Base-by-base conservation (phyloP, 306 rosid genomes). In the Hylodesmum podocarpum region DNA sequence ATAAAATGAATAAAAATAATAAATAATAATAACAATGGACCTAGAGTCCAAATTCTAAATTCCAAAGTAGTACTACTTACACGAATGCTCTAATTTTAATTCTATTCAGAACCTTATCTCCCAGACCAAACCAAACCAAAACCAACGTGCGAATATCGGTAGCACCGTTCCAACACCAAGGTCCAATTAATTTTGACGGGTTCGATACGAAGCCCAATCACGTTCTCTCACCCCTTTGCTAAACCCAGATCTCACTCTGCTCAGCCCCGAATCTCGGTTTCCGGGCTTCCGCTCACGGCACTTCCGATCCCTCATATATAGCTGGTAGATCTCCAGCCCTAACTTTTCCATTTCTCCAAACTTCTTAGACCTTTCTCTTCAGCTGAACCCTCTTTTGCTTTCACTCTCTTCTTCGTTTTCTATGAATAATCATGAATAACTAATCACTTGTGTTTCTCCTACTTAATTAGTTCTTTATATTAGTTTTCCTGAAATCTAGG, bases 141-240 rank as follows among this genome's bases (percentile, higher is more conserved):
- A n/a, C n/a, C n/a, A n/a, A n/a, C n/a, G 37, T 33, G 6, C 37
- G 37, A 33, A 33, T 7, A 5, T 3, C 6, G 6, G n/a, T 68
- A 2, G 33, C 21, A 25, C 67, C 69, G 77, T 67, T 67, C 67
- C 59, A 81, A 46, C 13, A 29, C 36, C 13, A 27, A 83, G 94
- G 97, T 93, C 98, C 98, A 91, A 82, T 89, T 86, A 78, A 85
- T 66, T 72, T 72, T 88, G 78, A 73, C 94, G 96, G 96, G 96
- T 92, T 80, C 18, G 67, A 75, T 80, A 29, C 58, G 51, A 87
- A 93, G 97, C 97, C 98, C 96, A 91, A 89, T 85, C 88, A 80
- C 87, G 18, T 68, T 28, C 87, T 50, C 81, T 43, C 91, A 3
- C 37, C 37, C 6, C 37, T 33, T 4, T 33, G 5, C 37, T 33